These are phyloP conservation scores for Diaporthe sp. DNA, from an alignment of 2,329 filamentous ascomycete species.

Conservation along the genomic window DNA sequence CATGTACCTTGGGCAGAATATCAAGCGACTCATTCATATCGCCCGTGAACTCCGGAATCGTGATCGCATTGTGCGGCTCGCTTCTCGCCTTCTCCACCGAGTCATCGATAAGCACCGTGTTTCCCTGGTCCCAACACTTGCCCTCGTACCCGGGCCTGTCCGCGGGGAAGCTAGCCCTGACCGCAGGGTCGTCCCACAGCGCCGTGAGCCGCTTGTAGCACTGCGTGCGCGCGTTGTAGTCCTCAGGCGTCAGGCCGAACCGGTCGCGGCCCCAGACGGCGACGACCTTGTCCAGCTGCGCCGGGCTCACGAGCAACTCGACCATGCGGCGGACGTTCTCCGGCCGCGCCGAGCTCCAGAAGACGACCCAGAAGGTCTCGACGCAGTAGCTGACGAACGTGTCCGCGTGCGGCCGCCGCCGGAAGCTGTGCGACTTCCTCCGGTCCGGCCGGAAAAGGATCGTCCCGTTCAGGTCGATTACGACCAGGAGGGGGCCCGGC, in stretches of 20 bases:
- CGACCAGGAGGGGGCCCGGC: constrained; percentile 79
- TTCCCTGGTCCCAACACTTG: constrained; percentile 80
- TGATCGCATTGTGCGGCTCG: constrained; percentile 87
- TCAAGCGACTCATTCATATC: constrained; percentile 54
- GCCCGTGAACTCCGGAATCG: constrained; percentile 82
- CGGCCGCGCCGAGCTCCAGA: constrained; percentile 90
- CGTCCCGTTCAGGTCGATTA: constrained; percentile 95
- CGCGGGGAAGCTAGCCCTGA: constrained; percentile 62
- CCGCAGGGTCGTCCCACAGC: constrained; percentile 73
- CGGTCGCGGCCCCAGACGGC: constrained; percentile 84
- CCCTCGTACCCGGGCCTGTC: constrained; percentile 49
- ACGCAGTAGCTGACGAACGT: constrained; percentile 82
- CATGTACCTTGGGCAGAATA: constrained; percentile 71
- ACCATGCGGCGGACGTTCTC: constrained; percentile 81
- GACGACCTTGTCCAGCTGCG: constrained; percentile 69
- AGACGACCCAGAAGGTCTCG: constrained; percentile 81
- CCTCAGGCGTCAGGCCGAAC: constrained; percentile 73
- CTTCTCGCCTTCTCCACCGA: constrained; percentile 82
- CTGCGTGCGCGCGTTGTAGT: constrained; percentile 81
- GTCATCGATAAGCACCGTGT: constrained; percentile 94
- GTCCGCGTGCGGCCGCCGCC: constrained; percentile 76
- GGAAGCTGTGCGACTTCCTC: constrained; percentile 65
- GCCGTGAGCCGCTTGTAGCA: constrained; percentile 88
- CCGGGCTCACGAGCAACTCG: constrained; percentile 70
- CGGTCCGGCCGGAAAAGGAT: constrained; percentile 79